phyloP scores from a whole-genome alignment of 2,329 filamentous ascomycete species.

The Tolypocladium cylindrosporum region DNA sequence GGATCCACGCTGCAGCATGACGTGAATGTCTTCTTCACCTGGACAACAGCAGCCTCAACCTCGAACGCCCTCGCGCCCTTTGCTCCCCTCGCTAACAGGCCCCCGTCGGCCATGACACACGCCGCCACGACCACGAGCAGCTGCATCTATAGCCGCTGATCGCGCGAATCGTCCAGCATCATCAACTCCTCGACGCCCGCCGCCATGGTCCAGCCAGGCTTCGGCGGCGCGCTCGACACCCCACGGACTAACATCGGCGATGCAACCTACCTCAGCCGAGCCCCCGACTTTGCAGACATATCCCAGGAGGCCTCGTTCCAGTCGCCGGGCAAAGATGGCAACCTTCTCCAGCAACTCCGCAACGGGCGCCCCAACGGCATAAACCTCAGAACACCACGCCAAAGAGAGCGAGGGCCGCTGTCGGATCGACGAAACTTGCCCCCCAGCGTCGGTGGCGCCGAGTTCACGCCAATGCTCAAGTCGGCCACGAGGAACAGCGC shows the following conservation, averaged over 20 bases:
- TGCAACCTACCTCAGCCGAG: slow-evolving; percentile 65
- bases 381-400: slow-evolving; percentile 64
- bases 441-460: slow-evolving; percentile 53
- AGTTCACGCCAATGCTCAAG: slow-evolving; percentile 93
- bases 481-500: slow-evolving; percentile 63
- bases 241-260: slow-evolving; percentile 79
- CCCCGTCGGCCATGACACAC: not conserved
- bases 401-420: slow-evolving; percentile 56
- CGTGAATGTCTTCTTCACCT: not conserved
- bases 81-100: not conserved
- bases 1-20: not conserved
- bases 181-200: slow-evolving; percentile 3
- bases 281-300: slow-evolving; percentile 63
- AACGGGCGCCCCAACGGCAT: slow-evolving; percentile 49
- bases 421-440: slow-evolving; percentile 64
- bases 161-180: not conserved
- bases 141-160: not conserved
- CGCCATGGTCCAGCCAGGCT: slow-evolving; percentile 55
- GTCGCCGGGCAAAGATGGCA: slow-evolving; percentile 59
- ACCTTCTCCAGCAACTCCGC: slow-evolving; percentile 65
- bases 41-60: not conserved
- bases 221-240: slow-evolving; percentile 61
- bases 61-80: not conserved
- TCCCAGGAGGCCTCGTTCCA: slow-evolving; percentile 83
- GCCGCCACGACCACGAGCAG: not conserved